Evolutionary conservation across 345 rosid genomes (phyloP).

Genomic region (Microcos paniculata): DNA sequence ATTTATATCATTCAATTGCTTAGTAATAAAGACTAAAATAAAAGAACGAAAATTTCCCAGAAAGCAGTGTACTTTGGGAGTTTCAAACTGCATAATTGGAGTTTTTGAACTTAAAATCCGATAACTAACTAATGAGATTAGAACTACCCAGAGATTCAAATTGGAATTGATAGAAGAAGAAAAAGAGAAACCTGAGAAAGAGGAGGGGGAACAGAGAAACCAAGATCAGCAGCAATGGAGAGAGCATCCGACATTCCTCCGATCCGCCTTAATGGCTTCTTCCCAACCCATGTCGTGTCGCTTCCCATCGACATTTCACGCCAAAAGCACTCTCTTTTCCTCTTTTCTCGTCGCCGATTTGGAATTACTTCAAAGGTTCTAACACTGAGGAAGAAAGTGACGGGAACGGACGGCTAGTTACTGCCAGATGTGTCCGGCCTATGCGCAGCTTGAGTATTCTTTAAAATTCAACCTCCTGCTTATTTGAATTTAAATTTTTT

Average conservation of each 20-base stretch:
- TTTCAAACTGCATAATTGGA: background rate
- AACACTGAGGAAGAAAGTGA: background rate
- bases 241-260: conserved; percentile 98
- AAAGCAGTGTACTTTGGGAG: background rate
- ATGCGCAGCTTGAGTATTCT: background rate
- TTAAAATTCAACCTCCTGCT: background rate
- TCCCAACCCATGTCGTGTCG: conserved; percentile 94
- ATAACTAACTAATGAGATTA: background rate
- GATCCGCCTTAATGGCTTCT: conserved; percentile 87
- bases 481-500: background rate
- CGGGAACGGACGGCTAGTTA: background rate
- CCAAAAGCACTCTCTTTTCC: background rate
- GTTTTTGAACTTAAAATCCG: background rate
- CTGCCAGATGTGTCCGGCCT: background rate
- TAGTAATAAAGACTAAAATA: background rate
- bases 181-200: conserved; percentile 64
- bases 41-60: background rate
- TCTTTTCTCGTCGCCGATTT: background rate
- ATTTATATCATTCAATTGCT: background rate
- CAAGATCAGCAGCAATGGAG: conserved; percentile 96
- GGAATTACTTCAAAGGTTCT: background rate
- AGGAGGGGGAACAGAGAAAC: conserved; percentile 73
- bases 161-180: background rate
- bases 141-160: background rate
- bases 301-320: conserved; percentile 69